These are phyloP conservation scores for Aspergillus floridensis DNA, from an alignment of 2,329 filamentous ascomycete genomes.

Conservation along the genomic window DNA sequence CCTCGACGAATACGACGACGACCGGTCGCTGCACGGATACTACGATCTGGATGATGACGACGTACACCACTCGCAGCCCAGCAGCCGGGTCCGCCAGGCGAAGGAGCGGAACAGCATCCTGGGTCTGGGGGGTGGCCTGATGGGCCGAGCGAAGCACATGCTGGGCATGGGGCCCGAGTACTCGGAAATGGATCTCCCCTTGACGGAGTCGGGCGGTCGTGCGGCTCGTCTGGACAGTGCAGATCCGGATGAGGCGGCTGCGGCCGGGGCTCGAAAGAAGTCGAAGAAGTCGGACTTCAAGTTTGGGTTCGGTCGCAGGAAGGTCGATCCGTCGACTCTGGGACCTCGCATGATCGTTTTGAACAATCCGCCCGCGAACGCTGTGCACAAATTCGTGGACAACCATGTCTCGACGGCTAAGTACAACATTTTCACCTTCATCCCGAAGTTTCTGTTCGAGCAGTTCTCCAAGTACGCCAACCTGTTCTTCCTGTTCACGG, in stretches of 20 bases:
- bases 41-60: constrained; percentile 63
- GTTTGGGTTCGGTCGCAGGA: constrained; percentile 82
- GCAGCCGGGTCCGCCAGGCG: constrained; percentile 54
- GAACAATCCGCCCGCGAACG: constrained; percentile 93
- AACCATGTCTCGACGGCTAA: constrained; percentile 98
- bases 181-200: constrained; percentile 95
- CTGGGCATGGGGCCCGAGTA: constrained; percentile 84
- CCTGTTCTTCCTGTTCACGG: constrained; percentile 98
- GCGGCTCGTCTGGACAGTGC: constrained; percentile 46
- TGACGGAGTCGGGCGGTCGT: constrained; percentile 71
- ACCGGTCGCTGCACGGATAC: constrained; percentile 66
- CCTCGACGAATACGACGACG: constrained; percentile 78
- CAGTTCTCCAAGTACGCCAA: constrained; percentile 99
- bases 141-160: constrained; percentile 85
- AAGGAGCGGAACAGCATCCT: constrained; percentile 86
- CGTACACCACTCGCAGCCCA: constrained; percentile 55
- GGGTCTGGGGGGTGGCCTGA: constrained; percentile 77
- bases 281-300: constrained; percentile 78
- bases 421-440: constrained; percentile 89
- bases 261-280: constrained; percentile 52
- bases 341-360: constrained; percentile 91
- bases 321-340: constrained; percentile 83
- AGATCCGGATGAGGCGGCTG: constrained; percentile 41
- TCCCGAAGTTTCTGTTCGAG: constrained; percentile 96
- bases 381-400: constrained; percentile 84